Evolutionary conservation across 2,329 filamentous ascomycete genomes (phyloP).

Genomic region (Calonectria leucothoes): DNA sequence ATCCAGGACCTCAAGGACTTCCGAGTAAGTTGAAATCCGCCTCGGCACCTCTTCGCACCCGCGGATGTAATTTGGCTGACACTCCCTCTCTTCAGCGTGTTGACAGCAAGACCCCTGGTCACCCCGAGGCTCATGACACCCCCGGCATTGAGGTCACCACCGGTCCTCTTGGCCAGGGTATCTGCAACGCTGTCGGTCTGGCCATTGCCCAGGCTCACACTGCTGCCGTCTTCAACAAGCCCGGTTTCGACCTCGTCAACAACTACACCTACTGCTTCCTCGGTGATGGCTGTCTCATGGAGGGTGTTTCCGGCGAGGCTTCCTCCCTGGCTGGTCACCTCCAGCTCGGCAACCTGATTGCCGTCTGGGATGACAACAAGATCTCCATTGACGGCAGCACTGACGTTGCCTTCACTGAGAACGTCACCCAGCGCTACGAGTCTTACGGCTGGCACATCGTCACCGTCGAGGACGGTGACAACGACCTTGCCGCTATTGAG

Average conservation of each 20-base stretch:
- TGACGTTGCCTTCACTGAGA: conserved; percentile 96
- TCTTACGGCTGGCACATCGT: conserved; percentile 95
- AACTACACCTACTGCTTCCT: conserved; percentile 99
- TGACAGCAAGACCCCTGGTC: conserved; percentile 88
- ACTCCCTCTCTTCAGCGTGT: conserved; percentile 51
- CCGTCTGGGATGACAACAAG: conserved; percentile 98
- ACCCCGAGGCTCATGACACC: conserved; percentile 97
- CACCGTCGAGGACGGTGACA: conserved; percentile 87
- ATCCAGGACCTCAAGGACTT: conserved; percentile 96
- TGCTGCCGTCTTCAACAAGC: conserved; percentile 94
- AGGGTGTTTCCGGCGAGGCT: conserved; percentile 95
- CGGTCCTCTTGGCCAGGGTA: conserved; percentile 96
- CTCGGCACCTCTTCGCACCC: background rate
- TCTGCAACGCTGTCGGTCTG: conserved; percentile 96
- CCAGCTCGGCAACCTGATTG: conserved; percentile 97
- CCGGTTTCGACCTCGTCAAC: conserved; percentile 88
- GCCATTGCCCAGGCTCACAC: conserved; percentile 96
- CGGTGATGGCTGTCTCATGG: conserved; percentile 98
- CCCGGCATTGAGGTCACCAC: conserved; percentile 98
- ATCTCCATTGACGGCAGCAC: conserved; percentile 96
- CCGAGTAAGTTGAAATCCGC: conserved; percentile 75
- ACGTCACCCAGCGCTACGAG: conserved; percentile 94
- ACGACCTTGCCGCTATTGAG: conserved; percentile 89
- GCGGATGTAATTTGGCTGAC: conserved; percentile 4
- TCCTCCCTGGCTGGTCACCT: conserved; percentile 93